Conservation (phyloP, 352 stramenopile species). For the Pythium aphanidermatum region DNA sequence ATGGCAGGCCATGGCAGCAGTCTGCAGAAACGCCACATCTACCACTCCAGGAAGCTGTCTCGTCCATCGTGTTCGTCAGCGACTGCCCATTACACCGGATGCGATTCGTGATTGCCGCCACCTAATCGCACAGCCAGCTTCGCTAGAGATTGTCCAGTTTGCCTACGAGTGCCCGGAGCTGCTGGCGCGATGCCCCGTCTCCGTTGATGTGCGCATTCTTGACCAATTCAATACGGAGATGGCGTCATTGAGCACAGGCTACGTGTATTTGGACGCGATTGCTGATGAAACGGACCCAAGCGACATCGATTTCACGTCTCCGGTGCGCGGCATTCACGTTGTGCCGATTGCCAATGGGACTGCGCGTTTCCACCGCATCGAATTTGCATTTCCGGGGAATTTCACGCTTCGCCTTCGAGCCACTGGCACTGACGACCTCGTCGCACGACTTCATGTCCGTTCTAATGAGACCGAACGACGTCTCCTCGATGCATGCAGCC, state of each 20-base stretch:
- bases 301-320: not conserved
- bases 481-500: not conserved
- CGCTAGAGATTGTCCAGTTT: slow-evolving; percentile 38
- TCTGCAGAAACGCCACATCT: slow-evolving; percentile 27
- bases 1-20: slow-evolving; percentile 23
- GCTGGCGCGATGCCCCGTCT: slow-evolving; percentile 32
- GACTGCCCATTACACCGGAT: slow-evolving; percentile 6
- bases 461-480: slow-evolving; percentile 14
- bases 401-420: slow-evolving; percentile 34
- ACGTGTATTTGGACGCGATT: slow-evolving; percentile 20
- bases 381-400: slow-evolving; percentile 33
- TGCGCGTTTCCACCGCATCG: slow-evolving; percentile 27
- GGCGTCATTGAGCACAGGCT: slow-evolving; percentile 13
- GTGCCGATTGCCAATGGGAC: slow-evolving; percentile 31
- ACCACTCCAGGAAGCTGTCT: slow-evolving; percentile 41
- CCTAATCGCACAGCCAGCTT: slow-evolving; percentile 17
- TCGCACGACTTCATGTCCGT: slow-evolving; percentile 39
- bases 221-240: slow-evolving; percentile 56
- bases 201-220: slow-evolving; percentile 30
- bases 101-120: slow-evolving; percentile 30
- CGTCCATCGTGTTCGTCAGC: slow-evolving; percentile 25
- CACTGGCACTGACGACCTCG: slow-evolving; percentile 19
- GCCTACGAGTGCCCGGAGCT: slow-evolving; percentile 43
- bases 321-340: slow-evolving; percentile 2
- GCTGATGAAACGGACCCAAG: not conserved